These are phyloP conservation scores for Tricholoma hemisulphureum DNA, from an alignment of 768 basidiomycete species.

Conservation along the genomic window DNA sequence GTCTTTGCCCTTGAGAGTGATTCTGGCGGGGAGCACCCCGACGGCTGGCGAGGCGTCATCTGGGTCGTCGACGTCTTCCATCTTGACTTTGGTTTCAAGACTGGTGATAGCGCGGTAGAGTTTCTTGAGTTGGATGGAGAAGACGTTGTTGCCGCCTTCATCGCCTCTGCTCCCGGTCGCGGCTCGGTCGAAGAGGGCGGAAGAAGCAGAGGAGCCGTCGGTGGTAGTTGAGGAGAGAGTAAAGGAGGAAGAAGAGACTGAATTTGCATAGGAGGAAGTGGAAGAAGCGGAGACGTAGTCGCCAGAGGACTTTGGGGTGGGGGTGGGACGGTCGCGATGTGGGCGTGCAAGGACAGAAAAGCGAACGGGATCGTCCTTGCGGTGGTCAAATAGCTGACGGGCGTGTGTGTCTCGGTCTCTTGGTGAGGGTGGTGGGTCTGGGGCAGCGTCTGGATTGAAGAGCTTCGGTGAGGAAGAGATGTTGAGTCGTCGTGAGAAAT, in stretches of 20 bases:
- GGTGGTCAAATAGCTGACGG: slow-evolving; percentile 81
- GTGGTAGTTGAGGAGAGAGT: slow-evolving; percentile 80
- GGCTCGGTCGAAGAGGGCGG: slow-evolving; percentile 61
- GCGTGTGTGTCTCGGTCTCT: slow-evolving; percentile 31
- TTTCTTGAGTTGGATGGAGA: slow-evolving; percentile 73
- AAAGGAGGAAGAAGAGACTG: slow-evolving; percentile 63
- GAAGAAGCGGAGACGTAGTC: slow-evolving; percentile 77
- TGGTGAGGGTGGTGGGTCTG: slow-evolving; percentile 53
- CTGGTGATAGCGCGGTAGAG: slow-evolving; percentile 81
- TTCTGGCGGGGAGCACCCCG: slow-evolving; percentile 32
- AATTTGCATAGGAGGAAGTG: slow-evolving; percentile 71
- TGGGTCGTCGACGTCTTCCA: slow-evolving; percentile 54
- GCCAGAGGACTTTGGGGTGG: slow-evolving; percentile 59
- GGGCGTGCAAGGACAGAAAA: slow-evolving; percentile 70
- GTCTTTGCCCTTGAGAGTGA: slow-evolving; percentile 44
- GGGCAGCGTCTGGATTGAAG: slow-evolving; percentile 70
- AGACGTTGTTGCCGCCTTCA: slow-evolving; percentile 56
- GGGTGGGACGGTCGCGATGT: slow-evolving; percentile 38
- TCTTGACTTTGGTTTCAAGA: slow-evolving; percentile 73
- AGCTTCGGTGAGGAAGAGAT: slow-evolving; percentile 64
- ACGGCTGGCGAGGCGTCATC: slow-evolving; percentile 38
- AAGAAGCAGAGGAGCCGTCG: slow-evolving; percentile 70
- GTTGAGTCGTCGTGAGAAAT: slow-evolving; percentile 69
- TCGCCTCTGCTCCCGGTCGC: slow-evolving; percentile 48
- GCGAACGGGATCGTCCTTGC: slow-evolving; percentile 86